Evolutionary conservation across 2,329 filamentous ascomycete genomes (phyloP).

Genomic region (Neofusicoccum laricinum): DNA sequence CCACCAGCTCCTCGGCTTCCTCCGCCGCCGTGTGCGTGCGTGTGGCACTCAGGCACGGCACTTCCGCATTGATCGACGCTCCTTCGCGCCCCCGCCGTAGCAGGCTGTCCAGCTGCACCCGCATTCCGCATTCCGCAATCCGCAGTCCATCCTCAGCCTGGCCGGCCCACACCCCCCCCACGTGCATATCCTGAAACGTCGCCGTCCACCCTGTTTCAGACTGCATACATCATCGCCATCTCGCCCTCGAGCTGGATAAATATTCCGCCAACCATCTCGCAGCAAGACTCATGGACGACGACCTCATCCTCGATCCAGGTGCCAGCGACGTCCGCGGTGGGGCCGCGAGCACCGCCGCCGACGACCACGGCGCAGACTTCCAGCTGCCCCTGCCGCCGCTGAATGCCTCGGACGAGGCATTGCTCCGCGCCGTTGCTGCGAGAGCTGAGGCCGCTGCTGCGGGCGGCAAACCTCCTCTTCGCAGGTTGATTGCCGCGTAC

Average conservation of each 20-base stretch:
- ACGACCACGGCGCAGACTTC: constrained; percentile 3
- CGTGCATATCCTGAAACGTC: constrained; percentile 1
- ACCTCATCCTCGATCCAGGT: not conserved
- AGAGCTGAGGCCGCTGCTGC: not conserved
- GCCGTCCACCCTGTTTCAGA: not conserved
- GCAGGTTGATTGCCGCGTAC: constrained; percentile 8
- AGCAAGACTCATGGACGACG: not conserved
- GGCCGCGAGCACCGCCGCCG: not conserved
- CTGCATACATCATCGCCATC: not conserved
- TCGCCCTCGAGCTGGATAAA: not conserved
- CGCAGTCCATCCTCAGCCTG: not conserved
- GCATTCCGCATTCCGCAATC: not conserved
- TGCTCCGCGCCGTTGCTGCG: constrained; percentile 7
- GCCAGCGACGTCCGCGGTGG: not conserved
- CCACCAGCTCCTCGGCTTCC: no score
- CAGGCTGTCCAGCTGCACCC: not conserved
- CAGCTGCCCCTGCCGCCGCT: constrained; percentile 11
- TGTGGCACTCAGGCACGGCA: not conserved
- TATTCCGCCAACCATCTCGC: constrained; percentile 2
- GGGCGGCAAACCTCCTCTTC: not conserved
- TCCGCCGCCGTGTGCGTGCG: no score
- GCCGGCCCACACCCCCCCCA: not conserved
- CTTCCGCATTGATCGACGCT: not conserved
- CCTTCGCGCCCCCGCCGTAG: not conserved
- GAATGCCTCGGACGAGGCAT: not conserved